Evolutionary conservation across 768 basidiomycete species (phyloP).

Genomic region (Boletellus ananas): DNA sequence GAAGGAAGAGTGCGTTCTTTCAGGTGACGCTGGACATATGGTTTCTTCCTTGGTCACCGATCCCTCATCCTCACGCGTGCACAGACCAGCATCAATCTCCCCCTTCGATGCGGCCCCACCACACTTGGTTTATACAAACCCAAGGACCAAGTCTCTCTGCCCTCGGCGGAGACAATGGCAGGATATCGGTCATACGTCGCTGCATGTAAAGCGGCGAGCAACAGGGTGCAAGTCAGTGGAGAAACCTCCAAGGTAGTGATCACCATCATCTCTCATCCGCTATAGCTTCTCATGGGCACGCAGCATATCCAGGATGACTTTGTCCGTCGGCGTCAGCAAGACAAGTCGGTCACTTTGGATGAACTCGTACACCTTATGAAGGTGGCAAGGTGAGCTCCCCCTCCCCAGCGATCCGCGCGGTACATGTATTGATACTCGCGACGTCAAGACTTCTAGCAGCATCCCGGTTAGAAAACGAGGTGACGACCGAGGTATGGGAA

Average conservation of each 20-base stretch:
- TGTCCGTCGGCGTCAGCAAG: conserved; percentile 41
- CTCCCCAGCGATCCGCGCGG: not conserved
- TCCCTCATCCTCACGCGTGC: not conserved
- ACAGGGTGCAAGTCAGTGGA: conserved; percentile 51
- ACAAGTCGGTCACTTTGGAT: conserved; percentile 45
- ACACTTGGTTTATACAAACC: conserved; percentile 47
- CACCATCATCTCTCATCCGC: not conserved
- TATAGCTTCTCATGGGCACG: not conserved
- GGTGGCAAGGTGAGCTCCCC: conserved; percentile 54
- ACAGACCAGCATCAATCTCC: conserved; percentile 58
- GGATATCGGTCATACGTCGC: conserved; percentile 57
- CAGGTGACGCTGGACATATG: conserved; percentile 39
- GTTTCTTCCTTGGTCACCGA: not conserved
- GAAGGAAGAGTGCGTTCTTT: conserved; percentile 70
- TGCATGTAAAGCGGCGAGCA: conserved; percentile 47
- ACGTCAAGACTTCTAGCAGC: conserved; percentile 55
- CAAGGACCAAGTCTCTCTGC: conserved; percentile 41
- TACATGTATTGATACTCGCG: conserved; percentile 5
- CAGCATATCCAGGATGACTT: conserved; percentile 80
- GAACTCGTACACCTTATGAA: conserved; percentile 67
- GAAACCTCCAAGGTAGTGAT: conserved; percentile 53
- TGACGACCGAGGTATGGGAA: conserved; percentile 62
- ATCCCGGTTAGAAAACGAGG: conserved; percentile 51
- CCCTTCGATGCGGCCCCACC: conserved; percentile 37
- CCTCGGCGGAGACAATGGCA: conserved; percentile 44